Base-by-base conservation (phyloP, 345 rosid species). In the Citrus australasica region DNA sequence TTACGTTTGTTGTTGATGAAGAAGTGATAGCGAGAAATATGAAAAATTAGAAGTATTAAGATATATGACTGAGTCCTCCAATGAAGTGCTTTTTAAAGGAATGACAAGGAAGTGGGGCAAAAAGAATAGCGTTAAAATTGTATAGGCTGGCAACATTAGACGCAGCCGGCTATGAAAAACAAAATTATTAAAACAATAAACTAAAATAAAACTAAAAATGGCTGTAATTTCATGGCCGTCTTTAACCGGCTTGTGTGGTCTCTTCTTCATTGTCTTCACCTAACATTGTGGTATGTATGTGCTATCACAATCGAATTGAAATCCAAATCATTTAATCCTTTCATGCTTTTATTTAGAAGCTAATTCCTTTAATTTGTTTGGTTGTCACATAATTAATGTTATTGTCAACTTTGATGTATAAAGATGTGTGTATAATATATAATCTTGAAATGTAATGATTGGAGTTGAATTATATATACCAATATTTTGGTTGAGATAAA, bases 221-320 rank as follows among this genome's bases (percentile, higher is more conserved):
- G 42, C 62, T 67, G 59, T 78, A 17, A 17, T 53, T 17, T 22
- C 14, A 58, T 70, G 84, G 88, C 88, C 90, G 90, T 78, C 90
- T 83, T 4, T 9, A 71, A 85, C 76, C 86, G 83, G 88, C 88
- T 81, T 55, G 6, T 73, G 53, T 62, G 74, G 42, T 56, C 58
- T 75, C 63, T 80, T 75, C 65, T 82, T 73, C n/a, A 53, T 83
- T 81, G 86, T 83, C 83, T 71, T 81, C 27, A 40, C 68, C 55
- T 30, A 56, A 35, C 37, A 66, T 30, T 71, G 56, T 74, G 78
- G 71, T 19, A 30, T 72, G 64, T 64, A 14, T 72, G 64, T 48
- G 78, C 78, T 65, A 32, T 75, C 62, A 66, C 63, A 46, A 75
- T 75, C 70, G n/a, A 46, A 64, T 46, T 75, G 59, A 32, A 22